These are phyloP conservation scores for Claviceps pazoutovae DNA, from an alignment of 2,329 filamentous ascomycete species.

Conservation along the genomic window DNA sequence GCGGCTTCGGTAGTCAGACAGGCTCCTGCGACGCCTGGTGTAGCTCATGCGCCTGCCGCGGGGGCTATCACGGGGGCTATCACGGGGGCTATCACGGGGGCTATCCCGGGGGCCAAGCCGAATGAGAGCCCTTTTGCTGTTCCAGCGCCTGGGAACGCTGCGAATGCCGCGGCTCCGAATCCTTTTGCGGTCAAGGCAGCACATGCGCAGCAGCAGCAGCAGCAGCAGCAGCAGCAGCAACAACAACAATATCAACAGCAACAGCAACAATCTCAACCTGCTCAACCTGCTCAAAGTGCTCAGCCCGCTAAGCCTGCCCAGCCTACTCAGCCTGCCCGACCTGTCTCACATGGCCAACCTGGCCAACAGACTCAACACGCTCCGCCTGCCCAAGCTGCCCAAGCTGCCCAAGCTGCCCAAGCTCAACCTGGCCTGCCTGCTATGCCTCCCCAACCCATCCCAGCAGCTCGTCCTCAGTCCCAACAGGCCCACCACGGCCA, in stretches of 20 bases:
- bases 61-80: slow-evolving; percentile 2
- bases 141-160: neutral
- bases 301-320: neutral
- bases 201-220: slow-evolving; percentile 7
- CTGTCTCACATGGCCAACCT: no score
- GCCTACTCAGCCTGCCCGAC: neutral
- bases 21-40: slow-evolving; percentile 5
- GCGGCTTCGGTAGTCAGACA: slow-evolving; percentile 9
- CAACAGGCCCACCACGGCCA: slow-evolving; percentile 9
- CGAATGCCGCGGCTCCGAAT: slow-evolving; percentile 1
- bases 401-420: no score
- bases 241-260: no score
- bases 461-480: no score
- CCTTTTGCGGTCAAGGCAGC: slow-evolving; percentile 4
- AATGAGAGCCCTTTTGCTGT: slow-evolving; percentile 1
- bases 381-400: no score
- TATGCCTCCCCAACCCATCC: no score
- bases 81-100: neutral
- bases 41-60: slow-evolving; percentile 1
- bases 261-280: neutral
- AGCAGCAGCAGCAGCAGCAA: neutral
- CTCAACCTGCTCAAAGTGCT: slow-evolving; percentile 3
- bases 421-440: no score
- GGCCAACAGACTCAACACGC: slow-evolving; percentile 5
- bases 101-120: neutral